Evolutionary conservation across 2,329 filamentous ascomycete species (phyloP), one percentile per base, ranked within the genome.

Genomic region (Ascochyta pisi): DNA sequence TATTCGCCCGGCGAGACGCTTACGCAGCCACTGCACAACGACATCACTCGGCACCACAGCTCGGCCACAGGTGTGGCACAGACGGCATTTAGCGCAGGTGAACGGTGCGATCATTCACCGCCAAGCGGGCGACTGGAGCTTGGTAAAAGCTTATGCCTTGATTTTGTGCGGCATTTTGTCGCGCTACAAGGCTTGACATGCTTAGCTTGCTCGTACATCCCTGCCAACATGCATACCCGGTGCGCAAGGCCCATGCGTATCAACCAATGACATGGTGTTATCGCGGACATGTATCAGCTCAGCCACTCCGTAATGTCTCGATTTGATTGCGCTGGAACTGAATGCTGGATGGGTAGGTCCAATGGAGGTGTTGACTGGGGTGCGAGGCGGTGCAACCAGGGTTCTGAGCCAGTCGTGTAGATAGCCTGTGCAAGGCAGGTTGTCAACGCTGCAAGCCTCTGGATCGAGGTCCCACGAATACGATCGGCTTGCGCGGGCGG

Each of bases 91-190:
- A 38, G 31, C 15, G 16, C 31, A 13, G 29, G 8, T 23, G 16
- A 40, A 22, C 13, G 10, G 12, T 23, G 41, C 24, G 29, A 10
- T 26, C 57, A 50, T 63, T 65, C 62, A 67, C 62, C 22, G 67
- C 68, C 66, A 72, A 73, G 69, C 41, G 27, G 26, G 16, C 53
- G 1, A 29, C 12, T 13, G 27, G 56, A 47, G 62, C 69, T 73
- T 71, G 62, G 51, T 55, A 47, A 31, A 66, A 57, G 70, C 69
- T 73, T 73, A 57, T 62, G 48, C 58, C 57, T 45, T 49, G 54
- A 13, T 34, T 54, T 53, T 51, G 29, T 69, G 67, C 48, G 69
- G 65, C 49, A 68, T 68, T 67, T 70, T 63, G 38, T 16, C 19
- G 24, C 49, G 58, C 62, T 56, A 63, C 55, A 61, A 70, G 66